A percentile compares a stretch with the other conserved stretches of the same genome.
Conservation (phyloP, 441 rosid species). For the Gossypium lobatum region DNA sequence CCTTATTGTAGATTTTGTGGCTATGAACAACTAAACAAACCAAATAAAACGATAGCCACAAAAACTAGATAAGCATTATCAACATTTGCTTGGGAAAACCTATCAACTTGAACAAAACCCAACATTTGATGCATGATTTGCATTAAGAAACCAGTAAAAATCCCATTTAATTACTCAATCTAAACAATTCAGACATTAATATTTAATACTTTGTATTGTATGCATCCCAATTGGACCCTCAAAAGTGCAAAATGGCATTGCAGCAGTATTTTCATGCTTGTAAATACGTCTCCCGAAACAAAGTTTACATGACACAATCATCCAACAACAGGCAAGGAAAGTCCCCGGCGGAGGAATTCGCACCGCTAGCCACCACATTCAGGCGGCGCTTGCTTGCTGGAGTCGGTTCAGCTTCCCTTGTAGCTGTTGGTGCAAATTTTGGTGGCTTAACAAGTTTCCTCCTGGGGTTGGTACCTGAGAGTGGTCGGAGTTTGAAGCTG, state of each 20-base stretch:
- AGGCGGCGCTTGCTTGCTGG: constrained; percentile 56
- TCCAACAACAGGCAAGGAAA: constrained; percentile 23
- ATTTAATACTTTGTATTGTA: neutral
- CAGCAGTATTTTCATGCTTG: constrained; percentile 26
- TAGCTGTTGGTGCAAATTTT: constrained; percentile 77
- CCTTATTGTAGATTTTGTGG: constrained; percentile 2
- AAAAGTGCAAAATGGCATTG: constrained; percentile 35
- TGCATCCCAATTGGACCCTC: neutral
- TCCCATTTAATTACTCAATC: neutral
- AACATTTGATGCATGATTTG: neutral
- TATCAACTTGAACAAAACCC: neutral
- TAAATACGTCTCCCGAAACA: constrained; percentile 14
- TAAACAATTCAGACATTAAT: neutral
- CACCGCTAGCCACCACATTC: constrained; percentile 56
- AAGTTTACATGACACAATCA: constrained; percentile 34
- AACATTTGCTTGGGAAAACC: neutral
- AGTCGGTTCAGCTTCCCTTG: constrained; percentile 63
- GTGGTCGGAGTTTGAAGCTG: constrained; percentile 60
- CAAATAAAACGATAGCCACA: constrained; percentile 21
- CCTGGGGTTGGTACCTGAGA: constrained; percentile 61
- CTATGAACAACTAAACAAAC: neutral
- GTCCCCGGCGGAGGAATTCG: constrained; percentile 55
- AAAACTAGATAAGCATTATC: constrained; percentile 10
- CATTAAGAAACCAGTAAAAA: neutral
- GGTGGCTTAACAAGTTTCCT: constrained; percentile 68